These are phyloP conservation scores for Chaetothyriales sp. DNA, from an alignment of 2,329 filamentous ascomycete genomes.

Conservation along the genomic window DNA sequence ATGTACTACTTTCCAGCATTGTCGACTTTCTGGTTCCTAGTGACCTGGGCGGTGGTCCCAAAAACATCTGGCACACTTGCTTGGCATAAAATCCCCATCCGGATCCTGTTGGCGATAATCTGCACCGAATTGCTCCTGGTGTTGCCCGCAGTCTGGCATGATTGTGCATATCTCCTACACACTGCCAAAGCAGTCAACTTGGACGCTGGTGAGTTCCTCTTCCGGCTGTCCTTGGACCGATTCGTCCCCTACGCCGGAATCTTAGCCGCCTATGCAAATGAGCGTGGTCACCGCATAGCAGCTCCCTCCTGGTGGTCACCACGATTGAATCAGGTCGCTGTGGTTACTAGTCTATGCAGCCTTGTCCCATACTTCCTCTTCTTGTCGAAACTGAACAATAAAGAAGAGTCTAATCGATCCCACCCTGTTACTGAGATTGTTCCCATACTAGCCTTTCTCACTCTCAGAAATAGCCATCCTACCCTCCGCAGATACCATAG, in stretches of 20 bases:
- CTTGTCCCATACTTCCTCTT: slow-evolving; percentile 9
- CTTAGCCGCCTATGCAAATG: slow-evolving; percentile 27
- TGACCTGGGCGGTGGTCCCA: slow-evolving; percentile 40
- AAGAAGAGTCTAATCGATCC: slow-evolving; percentile 34
- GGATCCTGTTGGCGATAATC: slow-evolving; percentile 33
- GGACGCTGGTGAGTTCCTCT: slow-evolving; percentile 29
- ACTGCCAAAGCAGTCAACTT: slow-evolving; percentile 22
- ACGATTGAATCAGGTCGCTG: not conserved
- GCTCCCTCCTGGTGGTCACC: not conserved
- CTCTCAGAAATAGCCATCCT: slow-evolving; percentile 36
- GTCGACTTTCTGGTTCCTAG: slow-evolving; percentile 47
- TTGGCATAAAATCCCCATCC: slow-evolving; percentile 19
- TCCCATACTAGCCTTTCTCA: slow-evolving; percentile 38
- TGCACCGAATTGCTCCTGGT: slow-evolving; percentile 17
- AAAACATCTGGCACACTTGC: slow-evolving; percentile 19
- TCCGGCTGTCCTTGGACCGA: slow-evolving; percentile 38
- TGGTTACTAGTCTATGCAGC: slow-evolving; percentile 15
- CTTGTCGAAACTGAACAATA: slow-evolving; percentile 19
- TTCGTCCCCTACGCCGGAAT: slow-evolving; percentile 44
- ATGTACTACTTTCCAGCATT: slow-evolving; percentile 46
- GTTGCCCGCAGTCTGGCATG: not conserved
- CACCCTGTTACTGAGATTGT: slow-evolving; percentile 41
- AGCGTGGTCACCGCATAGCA: not conserved
- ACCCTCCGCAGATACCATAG: slow-evolving; percentile 32
- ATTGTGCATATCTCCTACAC: not conserved